Evolutionary conservation across 371 early-diverging fungal species (phyloP), one percentile per base, ranked within the genome.

Genomic region (Saksenaea oblongispora): DNA sequence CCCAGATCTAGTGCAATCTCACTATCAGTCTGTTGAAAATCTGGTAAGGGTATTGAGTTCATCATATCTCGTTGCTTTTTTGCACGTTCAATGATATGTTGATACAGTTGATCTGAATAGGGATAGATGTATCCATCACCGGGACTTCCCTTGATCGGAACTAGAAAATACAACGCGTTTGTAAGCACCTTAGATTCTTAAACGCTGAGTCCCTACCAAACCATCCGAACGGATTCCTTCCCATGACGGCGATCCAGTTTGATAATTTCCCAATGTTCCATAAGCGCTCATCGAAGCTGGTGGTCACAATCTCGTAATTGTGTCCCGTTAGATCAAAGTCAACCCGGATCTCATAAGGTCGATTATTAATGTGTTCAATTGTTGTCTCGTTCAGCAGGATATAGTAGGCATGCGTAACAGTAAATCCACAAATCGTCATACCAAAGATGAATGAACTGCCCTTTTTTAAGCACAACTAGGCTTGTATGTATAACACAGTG

Each of bases 371-470:
- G 59, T 80, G 77, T 59, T 87, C 87, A 28, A 87, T 84, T 0
- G 87, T 87, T 0, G 87, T 84, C 41, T 77, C 71, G 61, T 87
- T 87, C 54, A 71, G 41, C 8, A 84, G 54, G 26, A 87, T 87
- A 51, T 84, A 82, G 8, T 75, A 72, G 5, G 66, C 61, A 61
- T 87, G 87, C 11, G 80, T 68, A 3, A 70, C 78, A 47, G 80
- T 69, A 60, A 87, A 74, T n/a, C 82, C 84, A 13, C 73, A 64
- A 8, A 84, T 54, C 1, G 80, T 76, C 61, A 84, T 64, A 10
- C 78, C 83, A 51, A 78, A 72, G 18, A 80, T 54, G 44, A 79
- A 80, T 9, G 70, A 72, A 10, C 74, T 75, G 42, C 17, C 57
- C 27, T 54, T 8, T 10, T 2, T 18, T 22, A 22, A 22, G 24